Conservation (phyloP, 768 basidiomycete species). For the Polyporus arcularius region DNA sequence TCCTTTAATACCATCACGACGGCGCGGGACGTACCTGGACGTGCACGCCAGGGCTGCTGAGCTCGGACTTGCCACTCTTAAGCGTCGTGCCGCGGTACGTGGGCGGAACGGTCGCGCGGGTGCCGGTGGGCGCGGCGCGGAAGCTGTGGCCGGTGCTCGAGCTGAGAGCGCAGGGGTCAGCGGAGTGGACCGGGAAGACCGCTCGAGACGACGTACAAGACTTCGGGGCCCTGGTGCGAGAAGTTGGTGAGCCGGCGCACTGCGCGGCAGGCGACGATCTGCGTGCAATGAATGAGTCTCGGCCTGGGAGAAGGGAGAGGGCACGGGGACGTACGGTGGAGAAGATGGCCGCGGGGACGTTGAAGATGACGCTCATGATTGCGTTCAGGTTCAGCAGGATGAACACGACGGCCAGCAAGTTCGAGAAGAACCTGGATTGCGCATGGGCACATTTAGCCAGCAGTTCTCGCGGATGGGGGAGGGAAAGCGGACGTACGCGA, state of each 20-base stretch:
- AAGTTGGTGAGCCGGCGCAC: slow-evolving; percentile 70
- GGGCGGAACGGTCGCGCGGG: slow-evolving; percentile 21
- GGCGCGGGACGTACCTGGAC: slow-evolving; percentile 50
- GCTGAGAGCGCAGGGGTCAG: neutral
- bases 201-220: slow-evolving; percentile 46
- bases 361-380: slow-evolving; percentile 74
- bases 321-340: slow-evolving; percentile 51
- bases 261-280: slow-evolving; percentile 66
- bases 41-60: slow-evolving; percentile 44
- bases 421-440: slow-evolving; percentile 39
- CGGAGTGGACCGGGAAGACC: neutral
- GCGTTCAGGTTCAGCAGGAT: slow-evolving; percentile 68
- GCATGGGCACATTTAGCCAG: neutral
- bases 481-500: slow-evolving; percentile 52
- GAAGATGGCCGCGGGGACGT: slow-evolving; percentile 71
- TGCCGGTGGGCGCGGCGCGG: slow-evolving; percentile 50
- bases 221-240: slow-evolving; percentile 46
- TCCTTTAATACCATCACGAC: too few relatives aligned
- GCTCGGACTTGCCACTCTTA: slow-evolving; percentile 34
- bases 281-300: neutral
- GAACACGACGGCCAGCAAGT: slow-evolving; percentile 48
- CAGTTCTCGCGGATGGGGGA: neutral
- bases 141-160: slow-evolving; percentile 44
- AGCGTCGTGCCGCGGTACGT: slow-evolving; percentile 23
- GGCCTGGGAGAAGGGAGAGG: neutral